A percentile compares a stretch with the other conserved stretches of the same genome.
Evolutionary conservation across 129 eudicot genomes (phyloP).

Genomic region (Sambucus nigra): DNA sequence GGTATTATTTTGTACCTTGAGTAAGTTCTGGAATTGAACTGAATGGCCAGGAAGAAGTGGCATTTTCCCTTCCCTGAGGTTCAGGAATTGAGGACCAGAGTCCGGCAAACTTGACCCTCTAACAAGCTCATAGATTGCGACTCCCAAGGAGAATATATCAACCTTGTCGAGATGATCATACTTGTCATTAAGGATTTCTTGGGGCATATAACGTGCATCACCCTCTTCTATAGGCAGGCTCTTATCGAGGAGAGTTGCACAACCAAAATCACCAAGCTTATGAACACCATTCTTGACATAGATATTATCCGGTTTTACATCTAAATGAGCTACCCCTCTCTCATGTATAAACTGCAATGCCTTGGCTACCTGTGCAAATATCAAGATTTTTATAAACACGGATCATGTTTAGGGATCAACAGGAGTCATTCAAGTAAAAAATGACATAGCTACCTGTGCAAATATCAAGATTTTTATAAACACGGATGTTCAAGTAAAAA

Average conservation of each 20-base stretch:
- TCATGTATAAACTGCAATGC: conserved; percentile 71
- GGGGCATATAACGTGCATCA: conserved; percentile 97
- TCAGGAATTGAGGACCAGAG: conserved; percentile 53
- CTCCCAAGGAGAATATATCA: conserved; percentile 85
- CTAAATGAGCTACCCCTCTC: conserved; percentile 81
- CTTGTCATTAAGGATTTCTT: conserved; percentile 79
- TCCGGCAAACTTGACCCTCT: conserved; percentile 66
- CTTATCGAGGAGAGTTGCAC: conserved; percentile 72
- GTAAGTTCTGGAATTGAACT: conserved; percentile 58
- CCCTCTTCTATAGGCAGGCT: conserved; percentile 90
- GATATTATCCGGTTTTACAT: conserved; percentile 88
- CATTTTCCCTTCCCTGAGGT: conserved; percentile 68
- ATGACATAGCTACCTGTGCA: conserved; percentile 69
- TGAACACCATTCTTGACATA: conserved; percentile 59
- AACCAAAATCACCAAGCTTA: conserved; percentile 98
- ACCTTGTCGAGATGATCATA: conserved; percentile 87
- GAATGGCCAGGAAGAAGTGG: conserved; percentile 90
- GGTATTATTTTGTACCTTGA: conserved; percentile 41
- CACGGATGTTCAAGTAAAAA: no score
- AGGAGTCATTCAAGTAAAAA: no score
- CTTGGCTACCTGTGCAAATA: conserved; percentile 56
- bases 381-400: not conserved
- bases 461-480: conserved; percentile 3
- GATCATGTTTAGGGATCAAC: no score
- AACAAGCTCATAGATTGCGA: conserved; percentile 63